Evolutionary conservation across 305 asterid genomes (phyloP).

Genomic region (Solanum hybrid): DNA sequence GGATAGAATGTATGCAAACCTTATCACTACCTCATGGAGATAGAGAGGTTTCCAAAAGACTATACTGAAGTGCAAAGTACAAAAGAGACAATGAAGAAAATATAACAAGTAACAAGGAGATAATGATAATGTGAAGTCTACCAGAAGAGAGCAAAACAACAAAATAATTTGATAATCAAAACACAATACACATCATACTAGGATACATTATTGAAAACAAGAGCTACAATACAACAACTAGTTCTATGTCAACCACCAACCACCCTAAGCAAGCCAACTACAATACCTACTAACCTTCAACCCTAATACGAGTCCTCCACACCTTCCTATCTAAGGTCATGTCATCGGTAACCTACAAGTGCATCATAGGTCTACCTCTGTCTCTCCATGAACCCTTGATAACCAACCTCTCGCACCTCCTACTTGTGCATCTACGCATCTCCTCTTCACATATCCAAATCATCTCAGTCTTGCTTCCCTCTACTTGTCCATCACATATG

Average conservation of each 20-base stretch:
- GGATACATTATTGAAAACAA: not conserved
- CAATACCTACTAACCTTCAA: not conserved
- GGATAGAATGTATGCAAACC: not conserved
- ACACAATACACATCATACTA: not conserved
- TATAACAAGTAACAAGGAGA: not conserved
- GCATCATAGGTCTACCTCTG: not conserved
- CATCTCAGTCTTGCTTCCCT: not conserved
- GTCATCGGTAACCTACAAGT: not conserved
- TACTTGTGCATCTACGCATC: not conserved
- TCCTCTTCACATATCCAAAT: not conserved
- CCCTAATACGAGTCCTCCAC: not conserved
- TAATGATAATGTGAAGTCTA: not conserved
- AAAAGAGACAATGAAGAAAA: not conserved
- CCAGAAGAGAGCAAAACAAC: not conserved
- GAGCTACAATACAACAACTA: not conserved
- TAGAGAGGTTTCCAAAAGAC: not conserved
- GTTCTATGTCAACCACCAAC: not conserved
- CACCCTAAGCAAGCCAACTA: not conserved
- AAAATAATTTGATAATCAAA: not conserved
- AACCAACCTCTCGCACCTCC: not conserved
- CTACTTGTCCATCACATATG: not conserved
- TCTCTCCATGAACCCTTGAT: not conserved
- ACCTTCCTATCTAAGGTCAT: not conserved
- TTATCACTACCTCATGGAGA: not conserved
- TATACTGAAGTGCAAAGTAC: not conserved